Evolutionary conservation across 768 basidiomycete genomes (phyloP), one percentile per base, ranked within the genome.

Genomic region (Pulveroboletus ravenelii): DNA sequence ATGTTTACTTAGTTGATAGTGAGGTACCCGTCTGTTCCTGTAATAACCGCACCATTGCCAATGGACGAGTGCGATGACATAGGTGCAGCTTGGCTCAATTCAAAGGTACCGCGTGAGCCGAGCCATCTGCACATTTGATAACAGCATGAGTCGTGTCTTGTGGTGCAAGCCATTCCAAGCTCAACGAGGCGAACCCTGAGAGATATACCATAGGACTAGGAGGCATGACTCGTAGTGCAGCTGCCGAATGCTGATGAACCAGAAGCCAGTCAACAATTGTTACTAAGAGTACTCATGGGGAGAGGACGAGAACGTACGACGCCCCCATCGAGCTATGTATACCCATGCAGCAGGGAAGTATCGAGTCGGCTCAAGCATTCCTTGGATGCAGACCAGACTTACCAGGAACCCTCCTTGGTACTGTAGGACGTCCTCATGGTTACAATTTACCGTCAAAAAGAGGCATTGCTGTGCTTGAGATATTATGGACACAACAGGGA

Each of bases 331-430:
- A 90, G 80, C 78, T 91, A 63, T 30, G 57, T 7, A n/a, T n/a
- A n/a, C n/a, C n/a, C 42, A 20, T n/a, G 41, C 18, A 25, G 51
- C 14, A 38, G 30, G 48, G 23, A 46, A 52, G 23, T 18, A 29
- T 55, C 13, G 35, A 18, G 25, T 43, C 34, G 50, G 34, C 39
- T n/a, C 6, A 15, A 29, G 41, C 32, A 6, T 36, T 7, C 17
- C 5, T 17, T 38, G 10, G 3, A 20, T 63, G 30, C 2, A 10
- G n/a, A 10, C 20, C 20, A 6, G 40, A 64, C 86, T 71, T 57
- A 90, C 84, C 71, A 92, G 58, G 72, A 91, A 93, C 30, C 89
- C 89, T 36, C 87, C 87, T 72, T 87, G 85, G 59, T 86, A 85
- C 82, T 87, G 27, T 47, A 48, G 15, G 48, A 52, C 30, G 41